Base-by-base conservation (phyloP, 2,329 filamentous ascomycete genomes). In the Alternaria longipes region DNA sequence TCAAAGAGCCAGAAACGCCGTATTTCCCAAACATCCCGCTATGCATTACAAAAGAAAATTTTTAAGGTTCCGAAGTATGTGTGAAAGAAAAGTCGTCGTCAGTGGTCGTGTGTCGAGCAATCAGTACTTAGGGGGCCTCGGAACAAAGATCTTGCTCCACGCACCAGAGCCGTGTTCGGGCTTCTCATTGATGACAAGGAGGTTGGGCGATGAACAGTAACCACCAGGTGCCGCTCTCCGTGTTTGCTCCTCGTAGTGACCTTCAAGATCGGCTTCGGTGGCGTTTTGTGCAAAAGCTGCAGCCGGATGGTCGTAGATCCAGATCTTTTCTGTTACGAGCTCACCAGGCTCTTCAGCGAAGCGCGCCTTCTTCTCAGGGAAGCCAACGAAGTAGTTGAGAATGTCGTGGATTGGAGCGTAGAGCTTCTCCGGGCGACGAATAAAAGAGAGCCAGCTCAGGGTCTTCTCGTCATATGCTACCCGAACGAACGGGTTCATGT, bases 401-500 rank as follows among this genome's bases (percentile, higher is more conserved):
- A 91, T 73, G 28, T 81, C 79, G 69, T 92, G 89, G 3, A 87
- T 82, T 4, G 85, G 76, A 0, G 83, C 81, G 63, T 90, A 89
- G 0, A 93, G 80, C 5, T 86, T 81, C 76, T 93, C 91, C 69
- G 90, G 89, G 12, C 88, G 86, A 60, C 86, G 85, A 5, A 86
- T 85, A 28, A 88, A 78, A 2, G 82, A 79, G 2, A 92, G 81
- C 85, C 86, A 89, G 1, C 79, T 79, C 8, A 91, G 82, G 0
- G 87, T 86, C 4, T 73, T 73, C 30, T 81, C 78, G 47, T 86
- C 84, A 74, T 93, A 93, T 1, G 90, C 88, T 5, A 91, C 89
- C 18, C 91, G 86, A 44, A 93, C 85, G 70, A 86, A 93, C 0
- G 91, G 91, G 72, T 93, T 93, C 82, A 93, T 86, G 72, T 87